These are phyloP conservation scores for Syzygium syzygioides DNA, from an alignment of 441 rosid species.

Conservation along the genomic window DNA sequence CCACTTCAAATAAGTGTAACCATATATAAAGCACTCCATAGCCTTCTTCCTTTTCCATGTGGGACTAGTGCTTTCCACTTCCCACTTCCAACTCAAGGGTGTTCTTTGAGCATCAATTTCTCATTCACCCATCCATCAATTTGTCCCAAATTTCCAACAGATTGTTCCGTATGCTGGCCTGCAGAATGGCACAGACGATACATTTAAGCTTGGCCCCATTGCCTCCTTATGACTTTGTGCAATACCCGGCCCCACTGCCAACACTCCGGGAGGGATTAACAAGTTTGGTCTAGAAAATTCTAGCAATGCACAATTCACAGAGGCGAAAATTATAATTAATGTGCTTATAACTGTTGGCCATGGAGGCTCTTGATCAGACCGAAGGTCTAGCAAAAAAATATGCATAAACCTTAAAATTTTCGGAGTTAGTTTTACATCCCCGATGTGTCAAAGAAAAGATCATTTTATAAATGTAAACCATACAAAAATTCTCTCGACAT, in stretches of 20 bases:
- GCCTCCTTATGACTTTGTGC: neutral
- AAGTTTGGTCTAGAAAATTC: accelerated
- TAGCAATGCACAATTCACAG: neutral
- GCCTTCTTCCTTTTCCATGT: no score
- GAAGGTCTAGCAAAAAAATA: neutral
- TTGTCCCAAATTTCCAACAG: no score
- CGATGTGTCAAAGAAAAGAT: neutral
- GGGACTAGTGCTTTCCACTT: no score
- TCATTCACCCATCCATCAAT: no score
- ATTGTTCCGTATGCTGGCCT: slow-evolving; percentile 96
- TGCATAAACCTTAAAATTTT: neutral
- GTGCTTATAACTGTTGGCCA: neutral
- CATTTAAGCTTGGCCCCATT: slow-evolving; percentile 33
- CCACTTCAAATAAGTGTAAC: no score
- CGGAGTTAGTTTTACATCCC: neutral
- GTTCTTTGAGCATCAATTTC: no score
- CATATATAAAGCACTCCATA: no score
- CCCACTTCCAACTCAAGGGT: no score
- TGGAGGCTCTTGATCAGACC: neutral
- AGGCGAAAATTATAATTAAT: neutral
- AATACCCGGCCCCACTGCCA: neutral
- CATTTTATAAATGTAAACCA: neutral
- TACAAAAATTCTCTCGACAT: neutral
- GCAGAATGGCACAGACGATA: slow-evolving; percentile 92
- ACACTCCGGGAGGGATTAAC: neutral